phyloP scores from a whole-genome alignment of 768 basidiomycete genomes.

The Pleurotus sapidus region DNA sequence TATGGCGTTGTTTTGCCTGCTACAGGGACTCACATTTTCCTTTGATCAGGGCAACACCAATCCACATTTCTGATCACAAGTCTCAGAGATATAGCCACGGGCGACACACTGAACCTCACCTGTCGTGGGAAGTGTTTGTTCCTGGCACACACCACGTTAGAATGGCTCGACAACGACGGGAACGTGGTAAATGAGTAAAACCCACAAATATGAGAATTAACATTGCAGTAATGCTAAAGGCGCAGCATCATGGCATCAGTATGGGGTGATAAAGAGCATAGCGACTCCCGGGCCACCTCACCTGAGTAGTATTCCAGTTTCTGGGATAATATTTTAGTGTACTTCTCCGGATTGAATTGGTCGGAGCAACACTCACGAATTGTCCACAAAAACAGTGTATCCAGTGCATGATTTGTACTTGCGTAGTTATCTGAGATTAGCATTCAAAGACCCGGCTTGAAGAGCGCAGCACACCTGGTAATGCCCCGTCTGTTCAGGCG shows the following conservation, averaged over 20 bases:
- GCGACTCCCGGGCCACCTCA: not conserved
- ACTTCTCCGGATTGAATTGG: not conserved
- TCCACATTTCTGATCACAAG: not conserved
- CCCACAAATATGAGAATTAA: not conserved
- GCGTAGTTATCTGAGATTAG: not conserved
- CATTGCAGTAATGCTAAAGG: not conserved
- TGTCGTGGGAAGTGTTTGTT: not conserved
- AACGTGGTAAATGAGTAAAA: not conserved
- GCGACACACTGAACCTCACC: not conserved
- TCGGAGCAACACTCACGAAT: not conserved
- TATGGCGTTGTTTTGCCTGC: not conserved
- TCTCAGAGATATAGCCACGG: not conserved
- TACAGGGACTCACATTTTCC: not conserved
- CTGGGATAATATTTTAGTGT: not conserved
- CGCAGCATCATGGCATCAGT: not conserved
- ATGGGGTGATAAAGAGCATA: not conserved
- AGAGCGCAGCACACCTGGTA: not conserved
- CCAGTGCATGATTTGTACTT: not conserved
- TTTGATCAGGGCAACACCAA: not conserved
- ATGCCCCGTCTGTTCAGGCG: not conserved
- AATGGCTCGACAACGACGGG: too few relatives aligned
- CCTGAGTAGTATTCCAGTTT: not conserved
- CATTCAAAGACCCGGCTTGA: not conserved
- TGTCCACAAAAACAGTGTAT: not conserved
- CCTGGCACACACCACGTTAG: not conserved